Base-by-base conservation (phyloP, 306 rosid genomes). In the Leucaena leucocephala region DNA sequence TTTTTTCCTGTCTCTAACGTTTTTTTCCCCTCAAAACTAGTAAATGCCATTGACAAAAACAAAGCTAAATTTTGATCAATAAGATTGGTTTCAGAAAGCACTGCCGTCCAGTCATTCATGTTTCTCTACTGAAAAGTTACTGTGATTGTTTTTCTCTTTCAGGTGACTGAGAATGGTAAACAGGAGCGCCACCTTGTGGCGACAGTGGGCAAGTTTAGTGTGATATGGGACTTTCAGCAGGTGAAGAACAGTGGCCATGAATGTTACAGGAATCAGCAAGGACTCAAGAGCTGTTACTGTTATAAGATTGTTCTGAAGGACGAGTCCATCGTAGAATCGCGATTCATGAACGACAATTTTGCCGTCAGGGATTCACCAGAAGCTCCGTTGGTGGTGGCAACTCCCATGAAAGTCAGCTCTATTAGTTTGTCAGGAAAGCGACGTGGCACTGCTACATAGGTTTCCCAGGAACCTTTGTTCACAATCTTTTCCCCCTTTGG, bases 171-270 rank as follows among this genome's bases (percentile, higher is more conserved):
- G 82, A 92, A 85, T 68, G 98, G 98, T 19, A 92, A 92, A 85
- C 98, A 94, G 87, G 98, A 94, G 86, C 94, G 96, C 17, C 97
- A 94, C 84, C 88, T 89, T 2, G 98, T 94, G 2, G 97, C 93
- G 2, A 94, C 98, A 11, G 98, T 92, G 82, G 98, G 98, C 54
- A 94, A 94, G 83, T 94, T 94, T 76, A 92, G 98, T n/a, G 97
- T 94, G 82, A 90, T 94, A 84, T 94, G 98, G 98, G 96, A 94
- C 82, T 92, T 94, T 83, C 98, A 92, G 88, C 94, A 70, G 78
- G 98, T 94, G 77, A 94, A 90, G 84, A 92, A 90, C 86, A 92
- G 86, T 83, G 93, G 87, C 46, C 98, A 94, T 71, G 90, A 82
- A 39, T 94, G 98, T 75, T 92, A 94, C 83, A 58, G 90, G 79